Conservation (phyloP, 805 yeast genomes). For the Ogataea nonfermentans region DNA sequence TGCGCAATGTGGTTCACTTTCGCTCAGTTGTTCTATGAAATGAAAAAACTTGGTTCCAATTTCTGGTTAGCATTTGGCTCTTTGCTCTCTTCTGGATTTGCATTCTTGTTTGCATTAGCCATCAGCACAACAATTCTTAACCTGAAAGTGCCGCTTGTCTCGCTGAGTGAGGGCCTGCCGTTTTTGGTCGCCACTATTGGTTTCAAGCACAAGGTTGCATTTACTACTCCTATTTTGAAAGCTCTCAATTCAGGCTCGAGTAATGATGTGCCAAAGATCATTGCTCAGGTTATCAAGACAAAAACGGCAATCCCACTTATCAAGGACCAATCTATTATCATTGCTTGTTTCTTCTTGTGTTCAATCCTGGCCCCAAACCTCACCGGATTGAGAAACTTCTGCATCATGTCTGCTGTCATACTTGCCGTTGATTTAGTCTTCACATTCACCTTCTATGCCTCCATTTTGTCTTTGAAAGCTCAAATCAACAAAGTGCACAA, state of each 20-base stretch:
- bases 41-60: slow-evolving; percentile 75
- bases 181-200: slow-evolving; percentile 91
- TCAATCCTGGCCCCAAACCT: slow-evolving; percentile 63
- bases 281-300: slow-evolving; percentile 32
- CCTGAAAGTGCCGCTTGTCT: slow-evolving; percentile 63
- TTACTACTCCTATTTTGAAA: slow-evolving; percentile 59
- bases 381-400: slow-evolving; percentile 76
- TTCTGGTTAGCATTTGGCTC: slow-evolving; percentile 86
- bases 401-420: slow-evolving; percentile 68
- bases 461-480: slow-evolving; percentile 80
- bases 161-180: slow-evolving; percentile 88
- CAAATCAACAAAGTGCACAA: slow-evolving; percentile 86
- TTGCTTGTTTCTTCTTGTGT: slow-evolving; percentile 67
- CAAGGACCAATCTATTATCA: slow-evolving; percentile 74
- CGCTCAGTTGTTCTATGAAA: slow-evolving; percentile 67
- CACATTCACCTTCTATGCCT: slow-evolving; percentile 78
- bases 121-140: slow-evolving; percentile 56
- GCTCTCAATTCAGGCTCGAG: slow-evolving; percentile 33
- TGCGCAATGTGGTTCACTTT: slow-evolving; percentile 85
- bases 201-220: slow-evolving; percentile 76
- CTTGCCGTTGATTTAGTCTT: slow-evolving; percentile 68
- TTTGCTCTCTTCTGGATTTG: slow-evolving; percentile 73
- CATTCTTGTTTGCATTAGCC: slow-evolving; percentile 76
- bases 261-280: slow-evolving; percentile 32
- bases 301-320: slow-evolving; percentile 51